Evolutionary conservation across 2,329 filamentous ascomycete genomes (phyloP), one percentile per base, ranked within the genome.

Genomic region (Ophiostoma quercus): DNA sequence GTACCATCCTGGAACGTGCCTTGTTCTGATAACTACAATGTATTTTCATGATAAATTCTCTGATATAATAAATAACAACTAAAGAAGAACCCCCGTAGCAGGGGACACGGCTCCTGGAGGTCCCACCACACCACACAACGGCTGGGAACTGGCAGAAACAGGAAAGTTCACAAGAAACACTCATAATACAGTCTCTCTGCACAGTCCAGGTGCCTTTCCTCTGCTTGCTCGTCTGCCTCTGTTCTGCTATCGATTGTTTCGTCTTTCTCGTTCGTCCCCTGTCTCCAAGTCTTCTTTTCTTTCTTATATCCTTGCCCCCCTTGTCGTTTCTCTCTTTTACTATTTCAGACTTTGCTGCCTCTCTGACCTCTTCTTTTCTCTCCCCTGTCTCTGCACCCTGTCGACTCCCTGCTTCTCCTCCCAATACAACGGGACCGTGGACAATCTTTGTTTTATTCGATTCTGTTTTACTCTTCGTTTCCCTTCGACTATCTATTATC

Each of bases 61-160:
- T 39, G 39, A 4, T 12, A 57, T 14, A 54, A 47, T 4, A 47
- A 19, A 47, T 8, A 47, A 47, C 9, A 14, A 41, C 7, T 51
- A 34, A 34, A 34, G 34, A 34, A 34, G 4, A 54, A 37, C 67
- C 37, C 67, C 67, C 22, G 39, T 19, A 62, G 68, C 34, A 62
- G 51, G 67, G 67, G 63, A 37, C 62, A 65, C 63, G 67, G 67
- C 67, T 67, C 29, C 69, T 68, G 54, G 65, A 63, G 41, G 67
- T 25, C 65, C 70, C 39, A 54, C 43, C 51, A 54, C 51, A 67
- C 63, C 68, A 57, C 51, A 57, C 51, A 57, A 57, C 51, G 51
- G 51, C 51, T 57, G 43, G 43, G 16, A 47, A 47, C 43, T 19
- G 43, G 43, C 39, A 41, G 39, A 47, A 47, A 47, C 43, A 47